Conservation (phyloP, 257 asterid genomes). For the Anisodus acutangulus region DNA sequence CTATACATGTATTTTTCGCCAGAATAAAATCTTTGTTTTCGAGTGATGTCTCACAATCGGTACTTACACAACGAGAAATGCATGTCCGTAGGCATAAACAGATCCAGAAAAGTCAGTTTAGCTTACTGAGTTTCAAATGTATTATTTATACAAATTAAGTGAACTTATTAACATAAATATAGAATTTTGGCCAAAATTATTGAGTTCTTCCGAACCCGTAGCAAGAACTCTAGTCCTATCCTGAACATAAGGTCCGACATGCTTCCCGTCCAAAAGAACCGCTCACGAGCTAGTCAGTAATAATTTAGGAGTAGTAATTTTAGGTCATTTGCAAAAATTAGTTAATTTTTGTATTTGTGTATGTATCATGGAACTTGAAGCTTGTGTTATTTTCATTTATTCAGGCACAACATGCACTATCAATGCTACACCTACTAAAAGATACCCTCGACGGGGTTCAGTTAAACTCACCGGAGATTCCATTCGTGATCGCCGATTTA, state of each 20-base stretch:
- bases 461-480: constrained; percentile 51
- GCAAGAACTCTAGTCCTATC: not conserved
- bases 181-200: not conserved
- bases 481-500: constrained; percentile 82
- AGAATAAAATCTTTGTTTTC: not conserved
- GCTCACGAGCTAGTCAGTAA: no score
- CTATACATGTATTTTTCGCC: not conserved
- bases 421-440: constrained; percentile 73
- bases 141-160: not conserved
- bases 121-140: no score
- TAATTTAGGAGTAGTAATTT: no score
- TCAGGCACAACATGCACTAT: constrained; percentile 82
- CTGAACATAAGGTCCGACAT: no score
- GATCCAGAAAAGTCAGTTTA: no score
- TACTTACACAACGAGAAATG: no score
- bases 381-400: not conserved
- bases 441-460: constrained; percentile 69
- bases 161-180: not conserved
- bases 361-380: not conserved
- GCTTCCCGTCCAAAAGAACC: no score
- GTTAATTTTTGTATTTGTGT: no score
- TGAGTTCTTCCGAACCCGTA: not conserved
- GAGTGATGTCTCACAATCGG: no score
- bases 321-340: no score
- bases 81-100: no score